Evolutionary conservation across 78 protist genomes (phyloP), one percentile per base, ranked within the genome.

Genomic region (Tieghemostelium lacteum): DNA sequence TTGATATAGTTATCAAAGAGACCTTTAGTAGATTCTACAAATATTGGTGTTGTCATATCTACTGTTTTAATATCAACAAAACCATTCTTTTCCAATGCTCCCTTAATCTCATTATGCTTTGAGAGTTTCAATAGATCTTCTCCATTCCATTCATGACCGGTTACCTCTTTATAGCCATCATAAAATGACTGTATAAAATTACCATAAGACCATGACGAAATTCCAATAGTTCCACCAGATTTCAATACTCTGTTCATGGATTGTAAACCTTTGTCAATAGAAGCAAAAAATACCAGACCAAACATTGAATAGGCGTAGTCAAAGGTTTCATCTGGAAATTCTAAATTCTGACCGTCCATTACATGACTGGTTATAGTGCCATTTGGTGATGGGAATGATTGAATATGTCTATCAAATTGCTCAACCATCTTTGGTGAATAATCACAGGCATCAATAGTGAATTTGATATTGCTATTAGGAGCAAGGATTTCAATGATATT

Each of bases 391-490:
- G n/a, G n/a, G n/a, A n/a, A n/a, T n/a, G n/a, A n/a, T 49, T 49
- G 54, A 12, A 16, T 49, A 12, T 50, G 31, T 7, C 33, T 55
- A 7, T 33, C 1, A 12, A 50, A 31, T 33, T 19, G 16, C 3
- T 71, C 31, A 17, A 71, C 14, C 17, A 34, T 19, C n/a, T 19
- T 34, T 37, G 37, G 8, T 78, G 69, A 69, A 7, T 20, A 12
- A 31, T 42, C 54, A 63, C 78, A 50, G 52, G 55, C 66, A 58
- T 83, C 91, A 12, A 78, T 69, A 17, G 91, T 78, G 7, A 70
- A 1, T 14, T 69, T 73, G 14, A 28, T 20, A 29, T 61, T 37
- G 52, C 45, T 60, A 16, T 49, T 8, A 49, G n/a, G n/a, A 16
- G n/a, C 22, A 22, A 7, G 24, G 16, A 58, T 50, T 28, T 29